A percentile compares a stretch with the other conserved stretches of the same genome.
Evolutionary conservation across 2,329 filamentous ascomycete species (phyloP).

Genomic region (Berkeleyomyces rouxiae): DNA sequence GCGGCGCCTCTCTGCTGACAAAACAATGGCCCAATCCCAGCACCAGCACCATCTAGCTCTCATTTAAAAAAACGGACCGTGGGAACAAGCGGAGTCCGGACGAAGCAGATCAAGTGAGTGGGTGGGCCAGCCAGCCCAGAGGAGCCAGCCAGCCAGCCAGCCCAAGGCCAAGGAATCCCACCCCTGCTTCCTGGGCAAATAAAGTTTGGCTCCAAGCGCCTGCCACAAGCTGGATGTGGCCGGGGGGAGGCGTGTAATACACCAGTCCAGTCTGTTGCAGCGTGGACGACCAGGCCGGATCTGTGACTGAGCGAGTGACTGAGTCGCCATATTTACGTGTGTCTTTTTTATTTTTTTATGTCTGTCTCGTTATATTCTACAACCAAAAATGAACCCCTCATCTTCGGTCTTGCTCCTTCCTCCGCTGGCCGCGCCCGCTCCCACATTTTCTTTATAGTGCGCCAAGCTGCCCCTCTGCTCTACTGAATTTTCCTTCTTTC

Average conservation of each 20-base stretch:
- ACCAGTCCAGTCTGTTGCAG: too few species aligned
- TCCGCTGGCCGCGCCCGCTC: neutral
- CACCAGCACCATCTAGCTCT: neutral
- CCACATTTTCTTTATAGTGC: neutral
- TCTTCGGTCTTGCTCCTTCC: neutral
- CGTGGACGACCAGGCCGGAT: too few species aligned
- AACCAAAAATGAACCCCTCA: too few species aligned
- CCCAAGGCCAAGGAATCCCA: too few species aligned
- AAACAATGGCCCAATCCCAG: neutral
- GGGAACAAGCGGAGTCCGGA: neutral
- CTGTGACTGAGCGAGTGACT: too few species aligned
- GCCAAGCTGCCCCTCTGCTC: too few species aligned
- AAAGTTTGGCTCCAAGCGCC: constrained; percentile 2
- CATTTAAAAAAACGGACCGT: neutral
- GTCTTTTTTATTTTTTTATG: neutral
- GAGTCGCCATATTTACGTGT: too few species aligned
- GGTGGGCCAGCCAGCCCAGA: neutral
- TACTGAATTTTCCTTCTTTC: neutral
- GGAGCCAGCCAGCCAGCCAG: neutral
- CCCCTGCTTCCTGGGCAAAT: neutral
- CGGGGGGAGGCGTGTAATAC: neutral
- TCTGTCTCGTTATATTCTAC: neutral
- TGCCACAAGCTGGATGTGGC: neutral
- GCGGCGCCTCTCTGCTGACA: neutral
- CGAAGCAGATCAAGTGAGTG: neutral